Evolutionary conservation across 2,329 filamentous ascomycete genomes (phyloP).

Genomic region (Stagonosporopsis rhizophila): DNA sequence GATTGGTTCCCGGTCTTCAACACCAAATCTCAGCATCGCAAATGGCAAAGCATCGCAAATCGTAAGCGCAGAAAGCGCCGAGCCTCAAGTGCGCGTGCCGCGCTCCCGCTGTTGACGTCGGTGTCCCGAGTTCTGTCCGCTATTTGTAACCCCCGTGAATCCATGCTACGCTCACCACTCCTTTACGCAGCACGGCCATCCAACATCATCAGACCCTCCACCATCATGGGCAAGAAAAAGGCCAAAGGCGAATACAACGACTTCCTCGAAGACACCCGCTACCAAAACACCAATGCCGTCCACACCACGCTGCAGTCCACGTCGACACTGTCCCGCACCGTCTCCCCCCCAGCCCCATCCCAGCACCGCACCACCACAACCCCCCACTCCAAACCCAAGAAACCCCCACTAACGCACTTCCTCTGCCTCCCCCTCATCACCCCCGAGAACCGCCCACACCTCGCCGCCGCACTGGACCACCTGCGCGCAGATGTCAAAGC

Average conservation of each 20-base stretch:
- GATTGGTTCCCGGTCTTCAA: conserved; percentile 10
- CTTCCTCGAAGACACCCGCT: conserved; percentile 45
- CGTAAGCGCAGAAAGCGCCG: conserved; percentile 5
- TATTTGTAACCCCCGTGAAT: not conserved
- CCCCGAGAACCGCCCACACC: conserved; percentile 65
- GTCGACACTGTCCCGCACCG: conserved; percentile 12
- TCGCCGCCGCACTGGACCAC: conserved; percentile 66
- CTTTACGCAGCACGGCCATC: not conserved
- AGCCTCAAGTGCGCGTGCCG: conserved; percentile 3
- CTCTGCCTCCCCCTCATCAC: conserved; percentile 77
- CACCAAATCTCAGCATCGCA: conserved; percentile 13
- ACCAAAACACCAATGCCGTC: conserved; percentile 36
- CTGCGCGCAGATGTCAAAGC: conserved; percentile 60
- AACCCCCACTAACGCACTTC: conserved; percentile 71
- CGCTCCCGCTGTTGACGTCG: conserved; percentile 15
- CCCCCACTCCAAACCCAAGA: conserved; percentile 38
- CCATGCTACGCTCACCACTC: conserved; percentile 2
- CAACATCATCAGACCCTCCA: not conserved
- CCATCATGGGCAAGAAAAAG: conserved; percentile 43
- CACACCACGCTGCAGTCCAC: conserved; percentile 31
- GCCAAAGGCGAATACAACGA: conserved; percentile 42
- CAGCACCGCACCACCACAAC: conserved; percentile 17
- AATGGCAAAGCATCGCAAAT: conserved; percentile 3
- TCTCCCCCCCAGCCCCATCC: conserved; percentile 20
- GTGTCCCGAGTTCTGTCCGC: not conserved